Evolutionary conservation across 441 rosid species (phyloP).

Genomic region (Populus hybrid): DNA sequence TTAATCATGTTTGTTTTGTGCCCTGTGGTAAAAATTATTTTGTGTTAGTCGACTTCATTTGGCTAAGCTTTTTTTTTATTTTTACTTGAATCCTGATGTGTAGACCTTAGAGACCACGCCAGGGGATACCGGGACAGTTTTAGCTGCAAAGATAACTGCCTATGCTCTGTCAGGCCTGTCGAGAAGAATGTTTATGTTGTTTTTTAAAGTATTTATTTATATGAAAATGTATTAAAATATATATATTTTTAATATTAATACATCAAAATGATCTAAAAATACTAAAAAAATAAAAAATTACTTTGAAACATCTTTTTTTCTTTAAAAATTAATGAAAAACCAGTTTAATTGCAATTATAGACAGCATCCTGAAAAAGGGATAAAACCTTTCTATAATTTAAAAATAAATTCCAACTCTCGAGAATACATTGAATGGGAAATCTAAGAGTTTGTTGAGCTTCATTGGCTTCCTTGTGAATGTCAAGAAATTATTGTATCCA

Average conservation of each 20-base stretch:
- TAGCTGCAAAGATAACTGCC: not conserved
- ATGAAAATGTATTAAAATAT: fast-evolving
- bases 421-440: not conserved
- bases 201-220: no score
- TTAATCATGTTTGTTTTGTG: not conserved
- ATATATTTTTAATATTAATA: no score
- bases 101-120: not conserved
- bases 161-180: no score
- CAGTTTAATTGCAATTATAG: no score
- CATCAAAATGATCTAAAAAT: no score
- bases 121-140: not conserved
- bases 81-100: not conserved
- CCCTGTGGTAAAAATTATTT: not conserved
- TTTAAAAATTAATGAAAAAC: no score
- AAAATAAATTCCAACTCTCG: not conserved
- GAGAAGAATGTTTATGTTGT: no score
- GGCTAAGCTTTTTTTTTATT: no score
- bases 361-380: no score
- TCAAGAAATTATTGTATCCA: not conserved
- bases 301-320: no score
- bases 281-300: no score
- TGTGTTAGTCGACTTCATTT: not conserved
- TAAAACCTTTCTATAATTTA: not conserved
- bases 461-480: not conserved
- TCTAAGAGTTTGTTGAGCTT: not conserved